Base-by-base conservation (phyloP, 1,284 basidiomycete species). In the Inonotus hispidus region DNA sequence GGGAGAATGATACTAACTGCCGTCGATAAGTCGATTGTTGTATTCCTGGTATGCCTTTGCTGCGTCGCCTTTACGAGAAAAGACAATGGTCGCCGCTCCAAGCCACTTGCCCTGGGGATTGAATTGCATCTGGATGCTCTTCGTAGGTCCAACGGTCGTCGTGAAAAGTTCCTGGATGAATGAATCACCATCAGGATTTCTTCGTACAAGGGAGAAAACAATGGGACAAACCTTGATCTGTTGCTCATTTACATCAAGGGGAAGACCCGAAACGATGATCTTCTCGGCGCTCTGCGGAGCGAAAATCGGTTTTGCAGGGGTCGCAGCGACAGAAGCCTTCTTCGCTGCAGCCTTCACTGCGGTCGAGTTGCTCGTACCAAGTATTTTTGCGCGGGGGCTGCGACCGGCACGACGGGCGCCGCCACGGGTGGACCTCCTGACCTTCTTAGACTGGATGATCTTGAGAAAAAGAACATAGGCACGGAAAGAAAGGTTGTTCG, bases 21-120 rank as follows among this genome's bases (percentile, higher is more conserved):
- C 93, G 88, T 99, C 96, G 84, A 99, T 96, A 79, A 99, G 88
- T 73, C 96, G 90, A 79, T 95, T 94, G 84, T 99, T 94, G 83
- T 98, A 99, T 69, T 93, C 85, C 67, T 90, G 82, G 77, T 89
- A 96, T 4, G 96, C 96, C 80, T 91, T 93, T 73, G 85, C 87
- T 62, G 90, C 96, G 70, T 97, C 94, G 60, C 94, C 94, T 69
- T 87, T 87, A 69, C 85, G 87, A 71, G 82, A 80, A 82, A 98
- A 98, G 66, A 88, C 82, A 65, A 99, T 90, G 11, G 89, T 87
- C 47, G 95, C 95, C 63, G 88, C 80, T 63, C 96, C 96, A 69
- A 95, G 97, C 50, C 92, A 95, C 70, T 88, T 87, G 62, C 96
- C 96, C 64, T 82, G 77, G 56, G 83, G 78, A 73, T 95, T 92